Base-by-base conservation (phyloP, 768 basidiomycete species). In the Trametes sanguinea region DNA sequence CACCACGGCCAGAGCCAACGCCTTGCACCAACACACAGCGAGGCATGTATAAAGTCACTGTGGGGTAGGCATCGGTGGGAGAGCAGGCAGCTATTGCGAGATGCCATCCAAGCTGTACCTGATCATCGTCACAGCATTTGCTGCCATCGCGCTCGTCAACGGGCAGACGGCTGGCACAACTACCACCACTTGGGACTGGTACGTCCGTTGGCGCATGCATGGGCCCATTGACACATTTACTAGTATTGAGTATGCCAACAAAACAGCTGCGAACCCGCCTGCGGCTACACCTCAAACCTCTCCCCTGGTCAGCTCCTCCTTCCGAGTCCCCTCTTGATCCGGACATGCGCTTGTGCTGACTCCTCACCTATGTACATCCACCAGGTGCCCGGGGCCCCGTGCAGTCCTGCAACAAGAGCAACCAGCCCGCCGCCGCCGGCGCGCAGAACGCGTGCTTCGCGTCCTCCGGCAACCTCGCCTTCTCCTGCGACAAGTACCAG, bases 401-500 rank as follows among this genome's bases (percentile, higher is more conserved):
- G 4, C 39, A 61, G 40, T 63, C 62, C 16, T 66, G 65, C 59
- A 66, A 42, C 52, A 46, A 63, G 54, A 43, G 7, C 43, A 61
- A 63, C 62, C 59, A 59, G 13, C 40, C 53, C n/a, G 53, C 63
- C 9, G 39, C 59, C 4, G 22, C 63, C 6, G 65, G 62, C 8
- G 59, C 62, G 2, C 57, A 59, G 59, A 66, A 66, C 55, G 65
- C 65, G 11, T 63, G 65, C 59, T 63, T 66, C 62, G 62, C 65
- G 42, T 56, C 57, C 44, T 60, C 59, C 13, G 65, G 59, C 27
- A 57, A 46, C 46, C 57, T 56, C 13, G 53, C 65, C 14, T 63
- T 62, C 58, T 66, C 65, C 16, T 66, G 65, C 65, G 51, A 47
- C 33, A 63, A 50, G 35, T 66, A 63, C 52, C 65, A 63, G 62